Evolutionary conservation across 306 rosid species (phyloP), one percentile per base, ranked within the genome.

Genomic region (Vigna reflexopilosa): DNA sequence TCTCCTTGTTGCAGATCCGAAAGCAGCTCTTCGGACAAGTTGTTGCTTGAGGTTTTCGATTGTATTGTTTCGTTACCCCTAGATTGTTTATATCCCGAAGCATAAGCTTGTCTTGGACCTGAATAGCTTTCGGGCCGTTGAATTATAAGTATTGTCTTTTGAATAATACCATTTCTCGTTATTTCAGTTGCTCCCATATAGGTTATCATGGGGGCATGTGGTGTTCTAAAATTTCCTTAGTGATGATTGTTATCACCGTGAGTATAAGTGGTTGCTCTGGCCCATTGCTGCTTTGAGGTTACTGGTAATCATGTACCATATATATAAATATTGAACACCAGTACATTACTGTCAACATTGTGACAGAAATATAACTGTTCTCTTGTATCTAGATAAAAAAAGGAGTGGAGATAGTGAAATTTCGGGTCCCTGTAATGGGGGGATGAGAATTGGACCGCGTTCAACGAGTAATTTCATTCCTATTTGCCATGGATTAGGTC

Each of bases 1-100:
- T 22, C 20, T 67, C 80, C 62, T 68, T 61, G 1, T 80, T 79
- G 90, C 95, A 93, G 98, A 93, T 93, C 88, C 93, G 98, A 74
- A 89, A 86, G 84, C 86, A 75, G 83, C 95, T 93, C 19, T 91
- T 85, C 26, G 88, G 91, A 76, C 84, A 88, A 82, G 86, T 83
- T 85, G 87, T 75, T 81, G 93, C 87, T 61, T 93, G 81, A 90
- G 67, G 88, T 74, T 86, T 62, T 71, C 48, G 80, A 56, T 77
- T 73, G 66, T 61, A 19, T 77, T 72, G 75, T 52, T 80, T 57
- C 17, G 45, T 68, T 73, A 71, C 84, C 80, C 78, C 30, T 49
- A 55, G 73, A 73, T 64, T 85, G 78, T 80, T 82, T 61, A 70
- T 85, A 70, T 82, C 77, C 65, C 13, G 36, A 65, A 69, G 40